Evolutionary conservation across 257 asterid genomes (phyloP), one percentile per base, ranked within the genome.

Genomic region (Solanum clarkiae): DNA sequence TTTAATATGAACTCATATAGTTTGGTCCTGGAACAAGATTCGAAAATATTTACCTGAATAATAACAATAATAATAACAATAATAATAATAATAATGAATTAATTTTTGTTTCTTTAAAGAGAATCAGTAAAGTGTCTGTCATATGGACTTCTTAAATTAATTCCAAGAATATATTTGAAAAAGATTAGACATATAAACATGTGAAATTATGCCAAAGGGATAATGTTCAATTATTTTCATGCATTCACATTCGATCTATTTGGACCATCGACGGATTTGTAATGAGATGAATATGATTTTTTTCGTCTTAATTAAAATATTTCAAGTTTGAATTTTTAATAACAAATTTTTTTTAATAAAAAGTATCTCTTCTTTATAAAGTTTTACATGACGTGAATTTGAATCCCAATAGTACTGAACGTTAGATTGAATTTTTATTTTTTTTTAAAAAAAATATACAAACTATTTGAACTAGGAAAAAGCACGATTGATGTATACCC

Each of bases 111-210:
- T 36, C 16, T 7, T 63, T 1, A 63, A 17, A 40, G 26, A 69
- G 79, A 69, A 69, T 69, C 53, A 10, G 51, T 40, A 16, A 14
- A 32, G 49, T 77, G 40, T 72, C 20, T 77, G 57, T 72, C 12
- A 72, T 70, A 18, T 18, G 54, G n/a, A 7, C 7, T 49, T 49
- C 11, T 40, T 22, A 49, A 4, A 75, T 49, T 75, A 51, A 77
- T 77, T 53, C 26, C 65, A 53, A 77, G 49, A 49, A 77, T 53
- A 77, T 51, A 77, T 17, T 26, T 77, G 60, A 14, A 75, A 75
- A 72, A 1, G 12, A 72, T n/a, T 22, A 14, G 81, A 49, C 40
- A 75, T 49, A 47, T 22, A 15, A 16, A 75, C 62, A 16, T 77
- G 63, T 26, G 44, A 63, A 51, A 77, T 15, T 77, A 51, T 77